Conservation (phyloP, 768 basidiomycete genomes). For the Kondoa subrosea region DNA sequence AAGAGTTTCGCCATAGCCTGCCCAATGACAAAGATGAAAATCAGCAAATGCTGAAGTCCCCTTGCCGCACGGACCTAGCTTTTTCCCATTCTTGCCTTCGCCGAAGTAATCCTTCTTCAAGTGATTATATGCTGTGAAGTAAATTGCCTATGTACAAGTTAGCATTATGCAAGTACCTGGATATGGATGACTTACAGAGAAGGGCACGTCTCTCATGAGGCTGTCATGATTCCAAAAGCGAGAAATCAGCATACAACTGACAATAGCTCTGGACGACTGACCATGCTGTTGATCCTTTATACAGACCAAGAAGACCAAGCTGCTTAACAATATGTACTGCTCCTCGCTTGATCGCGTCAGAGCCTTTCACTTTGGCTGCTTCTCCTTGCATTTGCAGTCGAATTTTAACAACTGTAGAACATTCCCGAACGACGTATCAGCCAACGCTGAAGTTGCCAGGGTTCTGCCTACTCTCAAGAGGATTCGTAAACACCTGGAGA, state of each 20-base stretch:
- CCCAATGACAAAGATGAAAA: background rate
- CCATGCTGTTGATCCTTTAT: constrained; percentile 83
- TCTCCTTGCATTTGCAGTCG: constrained; percentile 91
- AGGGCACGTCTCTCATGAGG: constrained; percentile 85
- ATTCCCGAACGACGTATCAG: background rate
- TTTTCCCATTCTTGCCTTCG: constrained; percentile 89
- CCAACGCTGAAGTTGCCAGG: background rate
- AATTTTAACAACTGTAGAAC: constrained; percentile 41
- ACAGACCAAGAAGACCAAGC: constrained; percentile 77
- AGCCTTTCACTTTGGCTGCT: constrained; percentile 69
- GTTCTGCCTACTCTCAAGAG: constrained; percentile 61
- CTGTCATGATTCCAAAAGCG: background rate
- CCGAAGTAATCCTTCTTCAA: constrained; percentile 84
- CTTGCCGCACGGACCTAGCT: constrained; percentile 39
- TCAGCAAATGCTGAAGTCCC: background rate
- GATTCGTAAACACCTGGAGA: constrained; percentile 81
- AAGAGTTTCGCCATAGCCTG: constrained; percentile 67
- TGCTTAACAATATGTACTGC: constrained; percentile 85
- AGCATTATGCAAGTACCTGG: background rate
- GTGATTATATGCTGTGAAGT: constrained; percentile 37
- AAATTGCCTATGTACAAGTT: constrained; percentile 28
- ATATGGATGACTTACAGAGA: constrained; percentile 84
- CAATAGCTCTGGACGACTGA: constrained; percentile 1
- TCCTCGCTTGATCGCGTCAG: constrained; percentile 48
- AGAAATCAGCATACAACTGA: background rate